Base-by-base conservation (phyloP, 176 grass and related monocot species). In the Bothriochloa decipiens region DNA sequence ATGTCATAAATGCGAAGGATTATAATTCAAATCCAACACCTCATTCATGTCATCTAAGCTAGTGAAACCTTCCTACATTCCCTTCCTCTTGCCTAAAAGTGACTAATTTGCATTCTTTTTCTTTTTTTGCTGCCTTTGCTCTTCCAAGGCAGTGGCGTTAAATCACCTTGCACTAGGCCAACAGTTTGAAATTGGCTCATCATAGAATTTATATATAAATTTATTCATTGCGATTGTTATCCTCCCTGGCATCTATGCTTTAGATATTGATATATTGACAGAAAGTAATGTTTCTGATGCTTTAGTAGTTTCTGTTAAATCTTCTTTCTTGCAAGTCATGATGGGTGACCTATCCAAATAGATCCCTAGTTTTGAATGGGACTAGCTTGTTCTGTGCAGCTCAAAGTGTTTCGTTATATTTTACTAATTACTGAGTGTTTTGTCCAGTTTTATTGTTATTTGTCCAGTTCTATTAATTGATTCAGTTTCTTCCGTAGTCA, bases 301-400 rank as follows among this genome's bases (percentile, higher is more conserved):
- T 11, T 76, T 60, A 27, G 28, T 76, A 6, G 14, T 77, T 70
- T 27, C 20, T 65, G 3, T 37, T 53, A 23, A 26, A 42, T 65
- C 65, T 88, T 8, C 40, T 78, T 83, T 78, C 74, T 72, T 78
- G 41, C 15, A 63, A 5, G 64, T 77, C 39, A 77, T 75, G 25
- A 82, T 72, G 43, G 18, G 35, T 15, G 23, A 4, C 3, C 32
- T 1, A 36, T 61, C 39, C 28, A 64, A 72, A 72, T 27, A 13
- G 14, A 10, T 37, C 41, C 43, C 10, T 73, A 50, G 29, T 53
- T 18, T 74, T 33, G 65, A 86, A 50, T 41, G 39, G 72, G 13
- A 43, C 43, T 81, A 66, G 11, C 16, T 40, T 80, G 26, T 40
- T 25, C 57, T 63, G 41, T 9, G 22, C 60, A 78, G 0, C 12